A percentile compares a stretch with the other conserved stretches of the same genome.
Conservation (phyloP, 257 asterid species). For the Dorcoceras hygrometricum region DNA sequence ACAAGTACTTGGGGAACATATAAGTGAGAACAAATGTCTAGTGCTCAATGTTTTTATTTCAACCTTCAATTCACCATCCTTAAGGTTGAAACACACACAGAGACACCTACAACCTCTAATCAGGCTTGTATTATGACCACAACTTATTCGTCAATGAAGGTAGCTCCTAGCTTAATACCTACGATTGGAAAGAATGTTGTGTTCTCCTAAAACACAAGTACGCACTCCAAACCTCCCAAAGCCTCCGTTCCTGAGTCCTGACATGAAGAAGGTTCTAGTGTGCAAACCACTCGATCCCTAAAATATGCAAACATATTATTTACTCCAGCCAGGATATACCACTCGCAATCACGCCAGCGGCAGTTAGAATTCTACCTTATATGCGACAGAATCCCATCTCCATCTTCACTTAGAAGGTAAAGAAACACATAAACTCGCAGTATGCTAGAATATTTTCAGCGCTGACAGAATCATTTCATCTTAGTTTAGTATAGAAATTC, state of each 20-base stretch:
- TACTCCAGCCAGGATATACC: background rate
- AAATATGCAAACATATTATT: too few species aligned
- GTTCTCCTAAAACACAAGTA: background rate
- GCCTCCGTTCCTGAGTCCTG: too few species aligned
- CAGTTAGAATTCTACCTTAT: background rate
- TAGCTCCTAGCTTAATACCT: background rate
- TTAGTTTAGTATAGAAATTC: too few species aligned
- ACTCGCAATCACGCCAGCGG: background rate
- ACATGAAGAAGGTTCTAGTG: too few species aligned
- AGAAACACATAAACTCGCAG: too few species aligned
- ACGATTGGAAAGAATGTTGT: background rate
- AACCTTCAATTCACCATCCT: background rate
- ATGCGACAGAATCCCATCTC: background rate
- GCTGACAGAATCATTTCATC: too few species aligned
- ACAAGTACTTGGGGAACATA: background rate
- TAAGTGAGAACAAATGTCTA: too few species aligned
- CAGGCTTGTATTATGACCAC: background rate
- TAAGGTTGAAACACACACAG: background rate
- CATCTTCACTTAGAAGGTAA: background rate
- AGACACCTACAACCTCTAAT: background rate
- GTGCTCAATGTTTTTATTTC: background rate
- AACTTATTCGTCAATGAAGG: too few species aligned
- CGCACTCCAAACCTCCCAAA: background rate
- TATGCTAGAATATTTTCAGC: too few species aligned
- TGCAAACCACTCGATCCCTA: background rate